Base-by-base conservation (phyloP, 1,284 basidiomycete species). In the Pisolithus thermaeus region DNA sequence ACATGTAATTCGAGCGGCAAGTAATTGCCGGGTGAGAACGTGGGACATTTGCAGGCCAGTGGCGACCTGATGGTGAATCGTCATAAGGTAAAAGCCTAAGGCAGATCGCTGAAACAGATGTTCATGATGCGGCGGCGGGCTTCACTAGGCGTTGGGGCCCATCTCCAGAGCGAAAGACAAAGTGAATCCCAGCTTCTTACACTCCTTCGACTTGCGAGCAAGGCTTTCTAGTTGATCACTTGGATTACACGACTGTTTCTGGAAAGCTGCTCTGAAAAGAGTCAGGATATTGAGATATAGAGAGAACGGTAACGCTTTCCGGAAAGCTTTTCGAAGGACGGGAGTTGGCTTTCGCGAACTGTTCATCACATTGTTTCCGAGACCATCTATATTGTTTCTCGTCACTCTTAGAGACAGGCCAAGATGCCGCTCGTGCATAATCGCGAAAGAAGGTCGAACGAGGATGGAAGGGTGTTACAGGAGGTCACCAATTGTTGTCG, bases 121-220 rank as follows among this genome's bases (percentile, higher is more conserved):
- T 83, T 81, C 2, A 82, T 83, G 50, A 75, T 68, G 8, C 76
- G 74, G 61, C 88, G 86, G 54, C 86, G 83, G 2, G 79, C 72
- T 4, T 71, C 66, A 3, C 66, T 72, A 4, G 81, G 79, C 1
- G 79, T 77, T 0, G 86, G 85, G 0, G 83, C 83, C 84, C 84
- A 88, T 65, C 88, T 89, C 4, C 4, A 74, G 74, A 1, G 76
- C 83, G 12, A 84, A 76, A 2, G 76, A 77, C 28, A 87, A 67
- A 27, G 70, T 64, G 52, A 66, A 68, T 18, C 75, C 59, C 30
- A 81, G 67, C 0, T 62, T 38, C 28, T 62, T 55, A n/a, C 65
- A 65, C 42, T 75, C 68, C 4, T 64, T 35, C 49, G 50, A 61
- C 32, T 62, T 56, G 0, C 53, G 52, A 0, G 67, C 57, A 3